These are phyloP conservation scores for Apophysomyces ossiformis DNA, from an alignment of 371 early-diverging fungal species.

Conservation along the genomic window DNA sequence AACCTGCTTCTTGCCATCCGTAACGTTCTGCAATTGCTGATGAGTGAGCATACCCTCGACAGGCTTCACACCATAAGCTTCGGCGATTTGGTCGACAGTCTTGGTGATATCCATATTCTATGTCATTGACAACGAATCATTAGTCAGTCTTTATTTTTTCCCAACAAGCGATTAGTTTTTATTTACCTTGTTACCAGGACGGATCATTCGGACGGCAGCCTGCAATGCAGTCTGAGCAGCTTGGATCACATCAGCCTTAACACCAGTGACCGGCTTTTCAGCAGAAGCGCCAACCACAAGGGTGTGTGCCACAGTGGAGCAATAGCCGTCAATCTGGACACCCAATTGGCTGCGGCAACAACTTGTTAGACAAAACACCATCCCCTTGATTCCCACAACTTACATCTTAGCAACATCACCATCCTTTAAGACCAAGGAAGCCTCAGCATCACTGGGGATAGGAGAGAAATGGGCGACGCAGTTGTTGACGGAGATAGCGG, in stretches of 20 bases:
- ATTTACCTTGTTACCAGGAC: slow-evolving; percentile 78
- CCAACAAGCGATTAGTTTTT: neutral
- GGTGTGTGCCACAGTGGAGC: slow-evolving; percentile 88
- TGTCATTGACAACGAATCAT: neutral
- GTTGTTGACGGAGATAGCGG: slow-evolving; percentile 86
- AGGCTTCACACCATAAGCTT: slow-evolving; percentile 84
- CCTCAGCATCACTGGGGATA: slow-evolving; percentile 65
- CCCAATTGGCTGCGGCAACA: slow-evolving; percentile 76
- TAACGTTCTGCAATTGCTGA: slow-evolving; percentile 83
- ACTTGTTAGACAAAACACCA: neutral
- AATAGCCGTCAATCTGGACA: slow-evolving; percentile 94
- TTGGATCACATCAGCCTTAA: slow-evolving; percentile 86
- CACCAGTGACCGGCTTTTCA: slow-evolving; percentile 80
- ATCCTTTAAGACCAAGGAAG: slow-evolving; percentile 61
- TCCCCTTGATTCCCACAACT: slow-evolving; percentile 19
- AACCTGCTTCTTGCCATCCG: slow-evolving; percentile 85
- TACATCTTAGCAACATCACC: slow-evolving; percentile 93
- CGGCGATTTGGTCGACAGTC: slow-evolving; percentile 77
- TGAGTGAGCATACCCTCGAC: slow-evolving; percentile 92
- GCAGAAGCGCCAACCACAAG: slow-evolving; percentile 87
- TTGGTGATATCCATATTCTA: slow-evolving; percentile 82
- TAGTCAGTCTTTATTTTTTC: neutral
- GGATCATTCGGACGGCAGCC: slow-evolving; percentile 84
- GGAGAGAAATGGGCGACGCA: slow-evolving; percentile 88
- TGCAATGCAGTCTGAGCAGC: slow-evolving; percentile 89